A percentile compares a stretch with the other conserved stretches of the same genome.
These are phyloP conservation scores for Linum lewisii DNA, from an alignment of 345 rosid species.

Conservation along the genomic window DNA sequence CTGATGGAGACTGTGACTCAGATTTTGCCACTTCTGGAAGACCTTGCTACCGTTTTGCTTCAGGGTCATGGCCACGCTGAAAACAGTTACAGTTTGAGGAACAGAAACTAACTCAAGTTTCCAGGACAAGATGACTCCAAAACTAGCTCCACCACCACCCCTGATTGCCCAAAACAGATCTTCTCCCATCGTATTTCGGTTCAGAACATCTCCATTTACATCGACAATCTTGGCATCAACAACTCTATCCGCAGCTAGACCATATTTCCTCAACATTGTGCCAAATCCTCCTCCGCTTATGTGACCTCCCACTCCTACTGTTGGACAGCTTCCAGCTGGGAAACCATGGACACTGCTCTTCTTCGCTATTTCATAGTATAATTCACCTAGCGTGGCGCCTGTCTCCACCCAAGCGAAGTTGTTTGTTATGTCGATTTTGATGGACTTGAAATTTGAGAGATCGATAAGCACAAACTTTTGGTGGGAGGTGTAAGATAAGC, in stretches of 20 bases:
- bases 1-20: constrained; percentile 4
- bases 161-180: constrained; percentile 17
- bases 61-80: not conserved
- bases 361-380: constrained; percentile 13
- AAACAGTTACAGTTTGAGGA: constrained; percentile 10
- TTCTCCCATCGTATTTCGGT: constrained; percentile 15
- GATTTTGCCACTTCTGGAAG: constrained; percentile 10
- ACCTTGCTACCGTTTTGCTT: constrained; percentile 6
- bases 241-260: constrained; percentile 8
- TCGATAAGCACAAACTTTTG: constrained; percentile 6
- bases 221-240: constrained; percentile 11
- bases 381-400: constrained; percentile 12
- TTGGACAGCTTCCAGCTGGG: constrained; percentile 12
- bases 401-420: constrained; percentile 9
- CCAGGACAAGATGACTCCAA: constrained; percentile 11
- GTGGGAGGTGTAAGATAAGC: constrained; percentile 6
- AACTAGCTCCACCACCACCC: constrained; percentile 17
- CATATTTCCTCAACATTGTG: constrained; percentile 4
- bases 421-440: constrained; percentile 3
- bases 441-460: constrained; percentile 5
- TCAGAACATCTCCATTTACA: constrained; percentile 9
- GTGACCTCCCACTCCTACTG: constrained; percentile 13
- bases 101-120: constrained; percentile 11
- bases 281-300: constrained; percentile 17
- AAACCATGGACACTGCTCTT: constrained; percentile 11